Evolutionary conservation across 2,329 filamentous ascomycete species (phyloP), one percentile per base, ranked within the genome.

Genomic region (Neofusicoccum laricinum): DNA sequence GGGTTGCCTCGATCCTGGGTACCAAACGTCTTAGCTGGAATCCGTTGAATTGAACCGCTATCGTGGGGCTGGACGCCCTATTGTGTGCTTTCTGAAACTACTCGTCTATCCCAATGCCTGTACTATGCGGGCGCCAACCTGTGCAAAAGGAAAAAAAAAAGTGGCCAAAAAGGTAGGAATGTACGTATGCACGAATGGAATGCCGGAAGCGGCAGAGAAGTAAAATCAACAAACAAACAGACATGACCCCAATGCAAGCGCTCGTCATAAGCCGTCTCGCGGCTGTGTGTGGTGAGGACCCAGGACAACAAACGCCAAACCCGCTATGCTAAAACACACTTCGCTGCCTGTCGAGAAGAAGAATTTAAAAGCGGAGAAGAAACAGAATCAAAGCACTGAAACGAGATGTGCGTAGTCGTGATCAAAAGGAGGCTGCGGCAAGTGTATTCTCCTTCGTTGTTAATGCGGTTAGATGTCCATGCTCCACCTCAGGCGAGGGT

Each of bases 401-500:
- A 38, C 12, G 40, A 36, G 40, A 55, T 38, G 21, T 51, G 25
- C 25, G 25, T 30, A 30, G 25, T 63, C 25, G 21, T 63, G 17
- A 50, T 11, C 34, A 62, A 62, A 41, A 34, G 48, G 38, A 49
- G 6, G 21, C 34, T 41, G 45, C 30, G n/a, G 38, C 30, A 19
- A 10, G 19, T 25, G 45, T 14, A 5, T 48, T 45, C 2, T 32
- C 14, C 11, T 6, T 59, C n/a, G 12, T 7, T 36, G 41, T 32
- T 46, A 55, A 15, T 19, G 62, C 58, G 68, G 62, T 71, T 65
- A 80, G 61, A 80, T 76, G 64, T 81, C 79, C 58, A 81, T 78
- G 66, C 73, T 79, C 77, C 77, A 79, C 63, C 78, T 66, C 66
- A 77, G 71, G 45, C 70, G 69, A 1, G 76, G 74, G 66, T 80